A percentile compares a stretch with the other conserved stretches of the same genome.
These are phyloP conservation scores for Austroboletus eburneus DNA, from an alignment of 768 basidiomycete species.

Conservation along the genomic window DNA sequence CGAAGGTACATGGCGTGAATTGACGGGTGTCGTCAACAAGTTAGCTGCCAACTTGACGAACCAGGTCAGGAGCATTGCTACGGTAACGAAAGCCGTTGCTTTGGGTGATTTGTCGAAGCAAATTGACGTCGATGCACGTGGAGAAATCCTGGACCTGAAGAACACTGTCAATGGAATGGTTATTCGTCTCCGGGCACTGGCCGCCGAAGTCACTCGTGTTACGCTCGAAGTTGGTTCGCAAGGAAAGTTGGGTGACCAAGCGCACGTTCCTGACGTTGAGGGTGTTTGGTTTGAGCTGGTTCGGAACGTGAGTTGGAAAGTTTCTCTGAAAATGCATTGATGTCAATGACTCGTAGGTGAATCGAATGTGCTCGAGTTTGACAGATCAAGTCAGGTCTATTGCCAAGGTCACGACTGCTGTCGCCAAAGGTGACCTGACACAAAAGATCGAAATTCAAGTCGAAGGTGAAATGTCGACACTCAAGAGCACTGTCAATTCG, in stretches of 20 bases:
- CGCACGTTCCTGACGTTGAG: conserved; percentile 82
- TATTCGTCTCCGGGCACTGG: conserved; percentile 55
- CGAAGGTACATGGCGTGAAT: conserved; percentile 85
- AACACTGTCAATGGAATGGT: conserved; percentile 55
- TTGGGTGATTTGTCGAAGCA: conserved; percentile 85
- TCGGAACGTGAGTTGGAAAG: conserved; percentile 51
- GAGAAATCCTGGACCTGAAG: conserved; percentile 85
- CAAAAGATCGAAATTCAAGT: conserved; percentile 92
- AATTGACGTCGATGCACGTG: conserved; percentile 87
- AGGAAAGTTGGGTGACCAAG: conserved; percentile 87
- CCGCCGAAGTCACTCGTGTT: conserved; percentile 80
- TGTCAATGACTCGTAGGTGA: conserved; percentile 43
- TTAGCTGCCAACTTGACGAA: conserved; percentile 71
- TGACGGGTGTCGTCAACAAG: conserved; percentile 81
- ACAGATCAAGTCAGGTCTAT: conserved; percentile 83
- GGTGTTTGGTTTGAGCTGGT: conserved; percentile 90
- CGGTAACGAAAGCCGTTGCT: conserved; percentile 74
- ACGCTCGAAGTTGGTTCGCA: conserved; percentile 84
- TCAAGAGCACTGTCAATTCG: conserved; percentile 84
- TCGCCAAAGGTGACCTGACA: conserved; percentile 86
- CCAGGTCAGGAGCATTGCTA: conserved; percentile 54
- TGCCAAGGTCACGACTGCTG: conserved; percentile 82
- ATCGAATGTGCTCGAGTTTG: conserved; percentile 76
- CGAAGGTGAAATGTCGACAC: conserved; percentile 81
- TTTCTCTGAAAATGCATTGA: not conserved